A percentile compares a stretch with the other conserved stretches of the same genome.
Evolutionary conservation across 345 rosid genomes (phyloP).

Genomic region (Euphorbia peplus): DNA sequence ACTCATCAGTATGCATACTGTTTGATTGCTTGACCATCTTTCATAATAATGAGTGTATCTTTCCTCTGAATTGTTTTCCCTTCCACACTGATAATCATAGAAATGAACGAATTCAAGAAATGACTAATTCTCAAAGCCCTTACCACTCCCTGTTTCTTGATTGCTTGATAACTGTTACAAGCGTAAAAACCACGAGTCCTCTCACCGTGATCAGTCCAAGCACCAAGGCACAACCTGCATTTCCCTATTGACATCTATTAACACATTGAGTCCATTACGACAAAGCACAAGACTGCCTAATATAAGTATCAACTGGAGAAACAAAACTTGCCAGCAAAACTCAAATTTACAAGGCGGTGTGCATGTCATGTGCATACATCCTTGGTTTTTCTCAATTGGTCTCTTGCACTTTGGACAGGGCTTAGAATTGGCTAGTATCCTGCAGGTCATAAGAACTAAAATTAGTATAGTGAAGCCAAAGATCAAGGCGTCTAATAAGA

Average conservation of each 20-base stretch:
- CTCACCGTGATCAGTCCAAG: conserved; percentile 92
- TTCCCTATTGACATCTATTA: conserved; percentile 14
- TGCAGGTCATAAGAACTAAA: conserved; percentile 27
- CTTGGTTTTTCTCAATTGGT: conserved; percentile 98
- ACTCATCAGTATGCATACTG: conserved; percentile 44
- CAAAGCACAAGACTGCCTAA: not conserved
- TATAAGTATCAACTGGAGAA: not conserved
- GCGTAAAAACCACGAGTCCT: conserved; percentile 95
- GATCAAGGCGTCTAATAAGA: no score
- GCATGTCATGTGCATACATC: conserved; percentile 99
- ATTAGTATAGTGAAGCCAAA: conserved; percentile 2
- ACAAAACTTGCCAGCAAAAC: conserved; percentile 80
- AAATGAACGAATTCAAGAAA: not conserved
- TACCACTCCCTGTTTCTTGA: conserved; percentile 94
- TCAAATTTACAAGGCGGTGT: conserved; percentile 99
- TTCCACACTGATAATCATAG: conserved; percentile 33
- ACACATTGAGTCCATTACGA: not conserved
- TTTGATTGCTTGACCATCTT: conserved; percentile 98
- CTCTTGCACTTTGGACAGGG: conserved; percentile 99
- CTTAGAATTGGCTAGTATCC: conserved; percentile 99
- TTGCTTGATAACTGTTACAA: conserved; percentile 77
- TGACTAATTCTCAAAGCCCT: conserved; percentile 19
- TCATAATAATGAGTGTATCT: conserved; percentile 98
- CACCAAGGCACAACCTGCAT: conserved; percentile 80
- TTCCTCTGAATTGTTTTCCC: conserved; percentile 94